Evolutionary conservation across 129 eudicot genomes (phyloP).

Genomic region (Centella asiatica): DNA sequence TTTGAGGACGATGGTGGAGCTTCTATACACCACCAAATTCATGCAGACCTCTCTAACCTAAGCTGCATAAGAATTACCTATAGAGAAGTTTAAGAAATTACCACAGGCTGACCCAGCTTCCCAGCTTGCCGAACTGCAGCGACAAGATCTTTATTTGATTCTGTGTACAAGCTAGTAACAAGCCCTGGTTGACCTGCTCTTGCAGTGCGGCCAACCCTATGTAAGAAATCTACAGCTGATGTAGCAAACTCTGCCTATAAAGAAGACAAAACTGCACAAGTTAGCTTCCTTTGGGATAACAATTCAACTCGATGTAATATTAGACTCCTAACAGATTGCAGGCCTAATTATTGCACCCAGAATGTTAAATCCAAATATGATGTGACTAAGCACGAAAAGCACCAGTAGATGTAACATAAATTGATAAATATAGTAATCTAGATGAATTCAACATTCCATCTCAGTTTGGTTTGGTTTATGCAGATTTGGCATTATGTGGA

Average conservation of each 20-base stretch:
- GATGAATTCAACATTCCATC: background rate
- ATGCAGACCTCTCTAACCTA: no score
- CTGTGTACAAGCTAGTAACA: constrained; percentile 72
- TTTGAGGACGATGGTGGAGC: no score
- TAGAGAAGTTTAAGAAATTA: constrained; percentile 21
- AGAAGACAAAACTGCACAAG: background rate
- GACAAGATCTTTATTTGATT: constrained; percentile 78
- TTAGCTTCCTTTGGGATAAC: background rate
- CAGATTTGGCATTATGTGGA: background rate
- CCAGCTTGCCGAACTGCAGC: constrained; percentile 87
- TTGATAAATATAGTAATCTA: background rate
- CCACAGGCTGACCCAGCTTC: constrained; percentile 69
- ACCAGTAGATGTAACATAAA: background rate
- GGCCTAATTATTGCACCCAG: background rate
- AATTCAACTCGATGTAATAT: background rate
- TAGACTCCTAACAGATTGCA: background rate
- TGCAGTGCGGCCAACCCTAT: constrained; percentile 93
- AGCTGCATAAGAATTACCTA: background rate
- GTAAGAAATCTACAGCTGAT: constrained; percentile 93
- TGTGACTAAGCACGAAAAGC: background rate
- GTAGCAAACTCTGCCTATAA: constrained; percentile 88
- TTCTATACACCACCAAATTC: no score
- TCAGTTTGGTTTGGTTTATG: background rate
- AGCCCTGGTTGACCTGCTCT: constrained; percentile 93
- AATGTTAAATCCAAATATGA: background rate